These are phyloP conservation scores for Cylindrodendrum hubeiense DNA, from an alignment of 2,329 filamentous ascomycete genomes.

Conservation along the genomic window DNA sequence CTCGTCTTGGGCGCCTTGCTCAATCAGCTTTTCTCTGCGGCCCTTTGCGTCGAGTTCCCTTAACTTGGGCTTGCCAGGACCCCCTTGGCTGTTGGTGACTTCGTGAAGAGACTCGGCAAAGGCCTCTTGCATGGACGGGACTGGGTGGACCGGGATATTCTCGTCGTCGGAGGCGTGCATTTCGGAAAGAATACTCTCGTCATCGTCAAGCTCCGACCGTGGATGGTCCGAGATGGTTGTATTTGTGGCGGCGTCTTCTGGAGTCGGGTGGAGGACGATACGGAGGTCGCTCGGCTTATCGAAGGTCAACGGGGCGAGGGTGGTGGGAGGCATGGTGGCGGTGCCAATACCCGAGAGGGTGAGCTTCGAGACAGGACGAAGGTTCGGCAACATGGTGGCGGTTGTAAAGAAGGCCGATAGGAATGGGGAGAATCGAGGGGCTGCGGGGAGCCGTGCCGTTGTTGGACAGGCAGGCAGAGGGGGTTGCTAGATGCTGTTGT, in stretches of 20 bases:
- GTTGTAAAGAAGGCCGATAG: slow-evolving; percentile 18
- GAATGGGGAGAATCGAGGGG: slow-evolving; percentile 20
- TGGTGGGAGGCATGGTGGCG: slow-evolving; percentile 46
- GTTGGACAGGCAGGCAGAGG: slow-evolving; percentile 22
- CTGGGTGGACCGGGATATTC: slow-evolving; percentile 69
- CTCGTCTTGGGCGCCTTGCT: slow-evolving; percentile 75
- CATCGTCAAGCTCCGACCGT: slow-evolving; percentile 30
- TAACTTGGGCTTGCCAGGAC: slow-evolving; percentile 63
- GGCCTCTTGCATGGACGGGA: slow-evolving; percentile 81
- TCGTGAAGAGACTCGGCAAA: slow-evolving; percentile 87
- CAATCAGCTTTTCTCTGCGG: slow-evolving; percentile 76
- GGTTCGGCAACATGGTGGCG: slow-evolving; percentile 38
- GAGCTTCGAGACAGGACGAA: slow-evolving; percentile 41
- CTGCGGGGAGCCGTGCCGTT: slow-evolving; percentile 29
- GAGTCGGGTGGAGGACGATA: slow-evolving; percentile 46
- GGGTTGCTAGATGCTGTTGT: slow-evolving; percentile 17
- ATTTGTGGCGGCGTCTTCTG: slow-evolving; percentile 30
- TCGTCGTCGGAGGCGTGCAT: slow-evolving; percentile 35
- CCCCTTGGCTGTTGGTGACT: slow-evolving; percentile 63
- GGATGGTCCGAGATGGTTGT: slow-evolving; percentile 17
- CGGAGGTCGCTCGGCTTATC: slow-evolving; percentile 44
- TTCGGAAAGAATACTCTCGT: slow-evolving; percentile 25
- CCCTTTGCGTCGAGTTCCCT: slow-evolving; percentile 68
- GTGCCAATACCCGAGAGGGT: slow-evolving; percentile 40
- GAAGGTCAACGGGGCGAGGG: slow-evolving; percentile 47